A percentile compares a stretch with the other conserved stretches of the same genome.
These are phyloP conservation scores for Incumbomyces delicatus DNA, from an alignment of 2,329 filamentous ascomycete species.

Conservation along the genomic window DNA sequence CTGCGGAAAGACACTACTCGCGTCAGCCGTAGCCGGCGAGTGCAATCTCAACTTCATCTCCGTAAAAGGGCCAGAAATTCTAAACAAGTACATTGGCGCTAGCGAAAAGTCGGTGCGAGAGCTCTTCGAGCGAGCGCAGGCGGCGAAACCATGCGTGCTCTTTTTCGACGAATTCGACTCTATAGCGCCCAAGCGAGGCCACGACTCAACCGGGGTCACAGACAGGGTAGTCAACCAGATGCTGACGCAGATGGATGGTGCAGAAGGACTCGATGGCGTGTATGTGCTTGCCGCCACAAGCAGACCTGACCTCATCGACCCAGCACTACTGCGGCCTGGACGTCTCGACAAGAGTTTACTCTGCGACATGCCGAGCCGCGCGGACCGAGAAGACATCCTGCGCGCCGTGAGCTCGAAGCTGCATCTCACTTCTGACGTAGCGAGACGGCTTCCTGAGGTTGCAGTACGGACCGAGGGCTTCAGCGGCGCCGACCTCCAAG, in stretches of 20 bases:
- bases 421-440: slow-evolving; percentile 58
- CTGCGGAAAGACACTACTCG: slow-evolving; percentile 91
- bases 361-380: slow-evolving; percentile 72
- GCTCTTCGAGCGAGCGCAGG: slow-evolving; percentile 83
- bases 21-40: slow-evolving; percentile 93
- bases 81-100: slow-evolving; percentile 98
- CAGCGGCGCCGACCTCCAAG: slow-evolving; percentile 88
- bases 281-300: slow-evolving; percentile 94
- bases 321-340: slow-evolving; percentile 80
- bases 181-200: slow-evolving; percentile 91
- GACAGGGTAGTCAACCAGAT: slow-evolving; percentile 97
- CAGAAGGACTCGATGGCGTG: slow-evolving; percentile 86
- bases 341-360: slow-evolving; percentile 87
- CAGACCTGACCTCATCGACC: slow-evolving; percentile 88
- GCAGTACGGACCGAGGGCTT: slow-evolving; percentile 77
- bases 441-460: slow-evolving; percentile 58
- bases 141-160: slow-evolving; percentile 82
- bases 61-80: slow-evolving; percentile 93
- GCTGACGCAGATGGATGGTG: slow-evolving; percentile 96
- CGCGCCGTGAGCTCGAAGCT: slow-evolving; percentile 74
- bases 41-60: slow-evolving; percentile 97
- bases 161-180: slow-evolving; percentile 99
- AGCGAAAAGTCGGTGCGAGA: slow-evolving; percentile 94
- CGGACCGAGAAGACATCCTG: slow-evolving; percentile 83
- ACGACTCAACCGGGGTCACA: slow-evolving; percentile 96